These are phyloP conservation scores for Epichloe typhina DNA, from an alignment of 2,329 filamentous ascomycete genomes.

Conservation along the genomic window DNA sequence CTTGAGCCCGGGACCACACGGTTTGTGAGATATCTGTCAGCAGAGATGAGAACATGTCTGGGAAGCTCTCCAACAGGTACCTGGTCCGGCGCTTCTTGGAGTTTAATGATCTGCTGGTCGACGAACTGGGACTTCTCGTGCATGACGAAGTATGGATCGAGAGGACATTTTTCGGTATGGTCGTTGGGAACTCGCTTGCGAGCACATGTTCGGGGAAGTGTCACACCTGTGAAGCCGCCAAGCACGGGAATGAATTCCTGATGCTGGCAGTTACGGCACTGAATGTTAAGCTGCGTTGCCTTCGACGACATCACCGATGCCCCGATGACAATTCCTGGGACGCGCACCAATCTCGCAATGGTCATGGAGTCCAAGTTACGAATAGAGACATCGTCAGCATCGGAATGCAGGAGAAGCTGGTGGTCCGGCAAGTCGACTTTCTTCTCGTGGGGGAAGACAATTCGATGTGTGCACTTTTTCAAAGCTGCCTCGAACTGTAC, in stretches of 20 bases:
- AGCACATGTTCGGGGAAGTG: conserved; percentile 67
- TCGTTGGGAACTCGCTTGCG: conserved; percentile 53
- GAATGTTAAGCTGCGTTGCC: conserved; percentile 71
- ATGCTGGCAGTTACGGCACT: conserved; percentile 77
- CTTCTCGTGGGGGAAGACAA: conserved; percentile 63
- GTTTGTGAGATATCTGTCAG: conserved; percentile 93
- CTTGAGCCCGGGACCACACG: conserved; percentile 88
- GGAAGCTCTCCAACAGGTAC: conserved; percentile 94
- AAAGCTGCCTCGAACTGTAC: conserved; percentile 77
- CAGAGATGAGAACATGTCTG: conserved; percentile 85
- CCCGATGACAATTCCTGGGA: conserved; percentile 94
- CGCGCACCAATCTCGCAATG: conserved; percentile 87
- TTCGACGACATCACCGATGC: conserved; percentile 95
- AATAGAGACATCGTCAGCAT: conserved; percentile 81
- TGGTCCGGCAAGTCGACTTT: conserved; percentile 68
- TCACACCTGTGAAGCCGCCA: conserved; percentile 78
- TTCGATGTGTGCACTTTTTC: conserved; percentile 81
- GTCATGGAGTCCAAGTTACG: conserved; percentile 86
- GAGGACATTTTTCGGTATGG: conserved; percentile 59
- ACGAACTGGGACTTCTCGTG: conserved; percentile 93
- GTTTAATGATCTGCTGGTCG: conserved; percentile 94
- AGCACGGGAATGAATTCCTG: conserved; percentile 57
- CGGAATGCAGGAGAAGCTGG: conserved; percentile 89
- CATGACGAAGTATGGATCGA: conserved; percentile 91
- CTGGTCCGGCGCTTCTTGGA: conserved; percentile 94